phyloP scores from a whole-genome alignment of 2,329 filamentous ascomycete genomes.

The Falciphora oryzae region DNA sequence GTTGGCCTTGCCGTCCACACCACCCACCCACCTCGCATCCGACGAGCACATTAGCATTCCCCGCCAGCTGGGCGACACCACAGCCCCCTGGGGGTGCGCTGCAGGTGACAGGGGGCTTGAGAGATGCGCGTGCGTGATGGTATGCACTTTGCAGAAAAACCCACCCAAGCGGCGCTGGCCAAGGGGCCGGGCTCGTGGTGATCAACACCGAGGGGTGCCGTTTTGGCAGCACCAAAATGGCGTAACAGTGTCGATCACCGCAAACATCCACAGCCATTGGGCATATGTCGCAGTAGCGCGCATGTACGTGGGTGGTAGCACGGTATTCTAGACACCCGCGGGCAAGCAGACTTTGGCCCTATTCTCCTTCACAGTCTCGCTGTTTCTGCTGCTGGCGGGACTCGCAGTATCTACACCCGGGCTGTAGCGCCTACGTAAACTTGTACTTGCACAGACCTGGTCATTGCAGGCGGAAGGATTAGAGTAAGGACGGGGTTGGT shows the following conservation, averaged over 20 bases:
- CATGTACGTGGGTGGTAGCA: neutral
- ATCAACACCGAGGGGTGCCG: slow-evolving; percentile 8
- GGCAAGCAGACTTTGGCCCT: neutral
- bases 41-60: neutral
- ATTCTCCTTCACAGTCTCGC: neutral
- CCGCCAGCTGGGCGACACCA: too few relatives aligned
- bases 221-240: slow-evolving; percentile 9
- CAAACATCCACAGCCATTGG: neutral
- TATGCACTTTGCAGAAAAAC: neutral
- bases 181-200: neutral
- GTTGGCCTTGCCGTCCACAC: neutral
- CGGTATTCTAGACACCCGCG: neutral
- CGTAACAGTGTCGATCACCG: slow-evolving; percentile 9
- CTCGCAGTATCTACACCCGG: too few relatives aligned
- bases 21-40: neutral
- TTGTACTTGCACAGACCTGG: neutral
- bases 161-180: neutral
- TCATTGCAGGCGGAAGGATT: neutral
- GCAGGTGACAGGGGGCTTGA: neutral
- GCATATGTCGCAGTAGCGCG: neutral
- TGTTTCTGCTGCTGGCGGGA: too few relatives aligned
- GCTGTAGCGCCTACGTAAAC: neutral
- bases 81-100: neutral
- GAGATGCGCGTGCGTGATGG: neutral
- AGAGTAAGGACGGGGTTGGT: neutral